These are phyloP conservation scores for Populus hybrid DNA, from an alignment of 441 rosid species.

Conservation along the genomic window DNA sequence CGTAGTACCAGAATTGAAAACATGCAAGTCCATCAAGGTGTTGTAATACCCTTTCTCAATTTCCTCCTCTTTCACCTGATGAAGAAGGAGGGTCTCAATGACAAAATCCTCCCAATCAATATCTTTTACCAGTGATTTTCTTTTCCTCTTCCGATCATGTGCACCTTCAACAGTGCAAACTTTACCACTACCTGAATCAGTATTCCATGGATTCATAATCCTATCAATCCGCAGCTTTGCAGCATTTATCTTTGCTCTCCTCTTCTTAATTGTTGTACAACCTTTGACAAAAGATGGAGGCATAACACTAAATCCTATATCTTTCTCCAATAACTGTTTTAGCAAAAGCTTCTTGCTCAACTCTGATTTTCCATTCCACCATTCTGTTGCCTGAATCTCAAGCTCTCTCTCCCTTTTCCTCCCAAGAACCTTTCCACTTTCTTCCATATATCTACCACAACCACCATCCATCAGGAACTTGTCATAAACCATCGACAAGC, in stretches of 20 bases:
- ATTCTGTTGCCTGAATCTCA: conserved; percentile 36
- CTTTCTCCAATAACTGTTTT: conserved; percentile 65
- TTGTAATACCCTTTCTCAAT: conserved; percentile 83
- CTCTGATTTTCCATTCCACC: conserved; percentile 85
- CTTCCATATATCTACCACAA: conserved; percentile 8
- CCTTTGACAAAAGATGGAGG: conserved; percentile 75
- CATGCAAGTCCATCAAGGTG: conserved; percentile 60
- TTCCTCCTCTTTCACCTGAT: conserved; percentile 71
- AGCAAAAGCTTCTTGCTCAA: conserved; percentile 68
- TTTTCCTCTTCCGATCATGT: conserved; percentile 38
- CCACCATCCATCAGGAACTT: conserved; percentile 35
- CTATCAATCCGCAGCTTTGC: conserved; percentile 60
- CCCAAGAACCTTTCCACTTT: conserved; percentile 17
- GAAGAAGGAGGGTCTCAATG: conserved; percentile 74
- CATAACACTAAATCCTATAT: conserved; percentile 58
- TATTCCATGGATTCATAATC: conserved; percentile 41
- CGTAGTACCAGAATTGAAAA: conserved; percentile 51
- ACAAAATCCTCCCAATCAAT: conserved; percentile 86
- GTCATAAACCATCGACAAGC: conserved; percentile 42
- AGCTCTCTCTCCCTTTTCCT: conserved; percentile 19
- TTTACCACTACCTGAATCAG: conserved; percentile 11
- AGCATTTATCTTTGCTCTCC: conserved; percentile 62
- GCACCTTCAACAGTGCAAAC: conserved; percentile 9
- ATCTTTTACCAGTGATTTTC: conserved; percentile 34
- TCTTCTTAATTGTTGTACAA: conserved; percentile 35